These are phyloP conservation scores for Camelina neglecta DNA, from an alignment of 345 rosid species.

Conservation along the genomic window DNA sequence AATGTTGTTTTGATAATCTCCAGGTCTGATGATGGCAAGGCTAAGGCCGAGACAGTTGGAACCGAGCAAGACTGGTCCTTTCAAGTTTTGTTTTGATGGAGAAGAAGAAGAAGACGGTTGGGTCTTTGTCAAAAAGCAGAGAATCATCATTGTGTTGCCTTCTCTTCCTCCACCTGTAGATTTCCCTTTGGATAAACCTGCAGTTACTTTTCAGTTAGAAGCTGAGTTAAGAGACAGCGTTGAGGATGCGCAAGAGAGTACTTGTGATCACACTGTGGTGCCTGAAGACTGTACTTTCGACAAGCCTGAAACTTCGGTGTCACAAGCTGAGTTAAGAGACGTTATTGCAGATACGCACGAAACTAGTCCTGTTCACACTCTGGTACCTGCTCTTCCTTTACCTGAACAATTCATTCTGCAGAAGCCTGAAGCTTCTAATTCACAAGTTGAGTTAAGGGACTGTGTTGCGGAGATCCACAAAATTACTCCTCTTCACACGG, in stretches of 20 bases:
- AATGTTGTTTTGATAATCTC: constrained; percentile 12
- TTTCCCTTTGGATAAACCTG: constrained; percentile 46
- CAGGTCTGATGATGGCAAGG: constrained; percentile 56
- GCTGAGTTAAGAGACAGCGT: constrained; percentile 32
- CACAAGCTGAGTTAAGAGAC: constrained; percentile 42
- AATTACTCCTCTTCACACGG: constrained; percentile 9
- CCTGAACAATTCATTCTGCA: constrained; percentile 25
- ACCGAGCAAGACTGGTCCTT: constrained; percentile 24
- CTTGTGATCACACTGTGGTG: constrained; percentile 33
- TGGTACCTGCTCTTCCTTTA: constrained; percentile 51
- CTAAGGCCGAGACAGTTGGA: constrained; percentile 48
- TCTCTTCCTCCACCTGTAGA: constrained; percentile 47
- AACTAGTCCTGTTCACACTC: constrained; percentile 35
- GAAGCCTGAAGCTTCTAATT: constrained; percentile 41
- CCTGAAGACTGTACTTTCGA: constrained; percentile 35
- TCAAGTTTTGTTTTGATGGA: constrained; percentile 40
- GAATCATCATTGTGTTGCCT: constrained; percentile 70
- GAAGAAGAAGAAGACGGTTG: constrained; percentile 66
- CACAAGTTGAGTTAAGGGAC: constrained; percentile 40
- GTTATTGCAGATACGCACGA: constrained; percentile 22
- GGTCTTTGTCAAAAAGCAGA: constrained; percentile 75
- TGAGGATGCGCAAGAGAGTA: constrained; percentile 29
- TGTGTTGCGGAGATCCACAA: constrained; percentile 18
- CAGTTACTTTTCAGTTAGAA: constrained; percentile 44
- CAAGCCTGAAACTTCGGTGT: constrained; percentile 42